Conservation (phyloP, 345 rosid genomes). For the Citrus trifoliata region DNA sequence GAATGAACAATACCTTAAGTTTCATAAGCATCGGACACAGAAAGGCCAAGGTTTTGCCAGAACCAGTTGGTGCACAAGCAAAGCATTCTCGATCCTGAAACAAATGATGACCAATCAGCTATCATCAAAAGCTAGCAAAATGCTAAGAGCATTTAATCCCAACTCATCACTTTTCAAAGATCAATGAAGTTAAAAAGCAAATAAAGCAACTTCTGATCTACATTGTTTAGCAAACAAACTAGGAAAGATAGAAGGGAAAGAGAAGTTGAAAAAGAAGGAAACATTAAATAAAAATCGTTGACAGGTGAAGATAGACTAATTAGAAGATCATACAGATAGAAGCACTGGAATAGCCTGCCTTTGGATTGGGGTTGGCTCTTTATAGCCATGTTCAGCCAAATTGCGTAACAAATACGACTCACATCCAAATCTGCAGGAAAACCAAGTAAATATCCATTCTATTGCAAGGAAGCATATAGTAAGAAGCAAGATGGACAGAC, state of each 20-base stretch:
- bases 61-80: constrained; percentile 97
- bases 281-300: background rate
- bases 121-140: background rate
- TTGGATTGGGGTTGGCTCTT: constrained; percentile 97
- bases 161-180: background rate
- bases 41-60: constrained; percentile 93
- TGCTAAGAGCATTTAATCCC: background rate
- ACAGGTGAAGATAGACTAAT: constrained; percentile 11
- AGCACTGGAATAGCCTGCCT: constrained; percentile 95
- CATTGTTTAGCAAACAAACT: background rate
- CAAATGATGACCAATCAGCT: constrained; percentile 15
- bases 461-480: constrained; percentile 6
- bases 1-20: constrained; percentile 59
- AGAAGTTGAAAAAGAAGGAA: background rate
- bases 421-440: constrained; percentile 59
- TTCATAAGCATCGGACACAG: constrained; percentile 89
- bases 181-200: background rate
- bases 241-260: background rate
- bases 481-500: background rate
- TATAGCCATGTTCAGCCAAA: constrained; percentile 75
- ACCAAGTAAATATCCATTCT: background rate
- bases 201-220: background rate
- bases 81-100: constrained; percentile 88
- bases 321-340: constrained; percentile 61
- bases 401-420: constrained; percentile 57